These are phyloP conservation scores for Bruguiera parviflora DNA, from an alignment of 345 rosid species.

Conservation along the genomic window DNA sequence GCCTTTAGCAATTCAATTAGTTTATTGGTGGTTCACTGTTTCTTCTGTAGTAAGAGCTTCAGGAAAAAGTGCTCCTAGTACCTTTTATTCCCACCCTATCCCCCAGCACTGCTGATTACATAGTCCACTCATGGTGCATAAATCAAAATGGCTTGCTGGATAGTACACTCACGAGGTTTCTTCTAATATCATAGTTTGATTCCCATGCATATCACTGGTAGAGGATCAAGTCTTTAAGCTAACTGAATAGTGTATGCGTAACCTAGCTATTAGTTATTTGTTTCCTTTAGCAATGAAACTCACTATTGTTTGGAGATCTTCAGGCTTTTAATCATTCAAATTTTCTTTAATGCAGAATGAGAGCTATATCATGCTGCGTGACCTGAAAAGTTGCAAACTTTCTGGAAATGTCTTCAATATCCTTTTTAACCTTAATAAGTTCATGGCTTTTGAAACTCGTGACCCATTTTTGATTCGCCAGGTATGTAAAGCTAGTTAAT, in stretches of 20 bases:
- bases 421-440: slow-evolving; percentile 91
- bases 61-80: background rate
- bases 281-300: background rate
- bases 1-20: slow-evolving; percentile 14
- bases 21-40: background rate
- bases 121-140: no score
- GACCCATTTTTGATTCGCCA: slow-evolving; percentile 97
- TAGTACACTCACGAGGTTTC: background rate
- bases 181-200: background rate
- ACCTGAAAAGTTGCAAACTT: slow-evolving; percentile 78
- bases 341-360: slow-evolving; percentile 54
- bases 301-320: background rate
- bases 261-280: background rate
- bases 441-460: slow-evolving; percentile 96
- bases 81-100: no score
- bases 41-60: background rate
- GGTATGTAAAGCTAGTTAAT: slow-evolving; percentile 39
- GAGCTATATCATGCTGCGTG: slow-evolving; percentile 58
- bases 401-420: slow-evolving; percentile 87
- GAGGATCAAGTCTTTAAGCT: background rate
- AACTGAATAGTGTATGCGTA: background rate
- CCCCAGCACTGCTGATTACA: no score
- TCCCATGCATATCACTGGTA: background rate
- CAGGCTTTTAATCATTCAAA: slow-evolving; percentile 4
- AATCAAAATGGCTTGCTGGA: background rate